Base-by-base conservation (phyloP, 1,284 basidiomycete species). In the Malassezia arunalokei region DNA sequence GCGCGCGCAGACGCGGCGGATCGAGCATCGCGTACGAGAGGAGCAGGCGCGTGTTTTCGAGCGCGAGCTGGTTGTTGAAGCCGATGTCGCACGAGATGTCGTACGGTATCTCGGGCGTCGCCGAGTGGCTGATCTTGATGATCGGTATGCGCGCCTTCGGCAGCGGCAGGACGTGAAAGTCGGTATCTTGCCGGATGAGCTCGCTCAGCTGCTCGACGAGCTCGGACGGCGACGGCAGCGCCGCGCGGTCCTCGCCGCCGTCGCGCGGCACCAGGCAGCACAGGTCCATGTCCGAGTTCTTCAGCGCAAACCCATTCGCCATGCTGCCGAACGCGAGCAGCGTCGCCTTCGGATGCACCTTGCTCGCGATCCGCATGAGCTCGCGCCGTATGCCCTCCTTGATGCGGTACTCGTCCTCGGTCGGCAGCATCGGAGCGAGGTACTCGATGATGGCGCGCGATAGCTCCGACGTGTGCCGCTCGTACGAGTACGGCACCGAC, bases 201-300 rank as follows among this genome's bases (percentile, higher is more conserved):
- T 90, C 84, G 40, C 89, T 89, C 40, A 96, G 82, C 80, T 87
- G 86, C 63, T 86, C 87, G 63, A 96, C 92, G 47, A 96, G 82
- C 78, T 94, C 87, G 32, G 86, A 81, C 33, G 33, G 33, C 15
- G 33, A 35, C 11, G 33, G 33, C 11, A 35, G 11, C 11, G 33
- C 15, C 11, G 33, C 33, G 11, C 11, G 2, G 33, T 35, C 33
- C 11, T 15, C 15, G 33, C 15, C 33, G 33, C 5, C 15, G 11
- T 35, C 33, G 15, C 33, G 33, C 53, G 37, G 71, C 15, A 94
- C 86, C 67, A 98, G 79, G 75, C 91, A 95, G 73, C 92, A 95
- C 40, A 98, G 78, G 75, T 98, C 92, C 92, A 98, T 96, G 76
- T 96, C 92, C 90, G 88, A 95, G 76, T 95, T 92, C 62, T 87